These are phyloP conservation scores for Alternaria rosae DNA, from an alignment of 2,329 filamentous ascomycete species.

Conservation along the genomic window DNA sequence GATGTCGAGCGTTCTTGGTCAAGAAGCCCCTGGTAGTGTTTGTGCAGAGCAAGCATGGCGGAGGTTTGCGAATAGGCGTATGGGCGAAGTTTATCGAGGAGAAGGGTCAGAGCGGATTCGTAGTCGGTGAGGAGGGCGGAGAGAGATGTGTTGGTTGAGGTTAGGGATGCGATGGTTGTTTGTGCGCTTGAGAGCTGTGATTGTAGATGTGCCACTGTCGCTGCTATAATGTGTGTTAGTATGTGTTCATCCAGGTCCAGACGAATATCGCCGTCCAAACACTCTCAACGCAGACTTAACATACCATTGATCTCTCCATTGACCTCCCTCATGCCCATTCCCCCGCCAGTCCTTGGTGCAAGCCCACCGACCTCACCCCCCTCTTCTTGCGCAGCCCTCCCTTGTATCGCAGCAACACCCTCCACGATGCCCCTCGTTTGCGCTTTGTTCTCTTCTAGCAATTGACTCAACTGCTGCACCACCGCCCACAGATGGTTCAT, in stretches of 20 bases:
- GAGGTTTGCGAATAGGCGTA: constrained; percentile 53
- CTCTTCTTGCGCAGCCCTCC: constrained; percentile 44
- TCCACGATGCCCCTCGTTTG: constrained; percentile 50
- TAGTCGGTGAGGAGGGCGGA: constrained; percentile 49
- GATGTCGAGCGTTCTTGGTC: constrained; percentile 54
- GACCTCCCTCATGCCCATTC: constrained; percentile 34
- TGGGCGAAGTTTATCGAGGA: constrained; percentile 45
- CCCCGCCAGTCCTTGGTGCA: background rate
- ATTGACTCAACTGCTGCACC: constrained; percentile 50
- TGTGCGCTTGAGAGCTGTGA: constrained; percentile 42
- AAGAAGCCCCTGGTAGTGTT: constrained; percentile 57
- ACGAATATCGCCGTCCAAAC: background rate
- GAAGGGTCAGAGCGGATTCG: constrained; percentile 51
- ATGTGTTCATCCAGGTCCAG: background rate
- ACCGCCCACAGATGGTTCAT: constrained; percentile 54
- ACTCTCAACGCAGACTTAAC: background rate
- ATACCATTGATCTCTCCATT: constrained; percentile 49
- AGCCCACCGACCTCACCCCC: constrained; percentile 29
- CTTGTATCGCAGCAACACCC: constrained; percentile 48
- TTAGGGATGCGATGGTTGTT: constrained; percentile 35
- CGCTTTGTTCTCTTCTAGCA: constrained; percentile 51
- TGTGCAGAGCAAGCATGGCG: constrained; percentile 55
- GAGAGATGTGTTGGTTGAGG: constrained; percentile 35
- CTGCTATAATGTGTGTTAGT: constrained; percentile 30
- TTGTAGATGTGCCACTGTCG: constrained; percentile 41